Conservation (phyloP, 768 basidiomycete genomes). For the Phylloporus rhodoxanthus region DNA sequence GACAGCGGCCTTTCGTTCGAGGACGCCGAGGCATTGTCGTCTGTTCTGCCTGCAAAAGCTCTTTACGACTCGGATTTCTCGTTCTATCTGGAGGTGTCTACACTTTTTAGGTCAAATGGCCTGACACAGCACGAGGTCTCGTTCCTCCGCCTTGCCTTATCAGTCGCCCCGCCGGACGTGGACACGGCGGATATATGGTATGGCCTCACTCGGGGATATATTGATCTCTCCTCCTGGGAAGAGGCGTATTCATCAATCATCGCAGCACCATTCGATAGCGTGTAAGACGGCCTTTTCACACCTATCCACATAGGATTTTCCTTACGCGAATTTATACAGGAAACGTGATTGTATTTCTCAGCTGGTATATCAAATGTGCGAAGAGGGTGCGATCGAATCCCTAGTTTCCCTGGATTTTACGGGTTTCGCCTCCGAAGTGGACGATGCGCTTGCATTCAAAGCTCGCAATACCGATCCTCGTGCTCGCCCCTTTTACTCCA, state of each 20-base stretch:
- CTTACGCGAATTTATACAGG: conserved; percentile 37
- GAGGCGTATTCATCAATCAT: conserved; percentile 82
- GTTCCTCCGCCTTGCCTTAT: conserved; percentile 78
- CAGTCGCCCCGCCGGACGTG: conserved; percentile 47
- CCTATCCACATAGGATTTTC: conserved; percentile 4
- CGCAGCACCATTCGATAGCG: conserved; percentile 64
- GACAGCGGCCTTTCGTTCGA: conserved; percentile 50
- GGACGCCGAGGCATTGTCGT: conserved; percentile 56
- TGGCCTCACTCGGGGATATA: conserved; percentile 68
- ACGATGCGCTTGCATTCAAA: conserved; percentile 84
- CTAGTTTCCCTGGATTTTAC: conserved; percentile 81
- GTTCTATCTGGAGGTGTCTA: conserved; percentile 73
- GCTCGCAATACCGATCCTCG: conserved; percentile 91
- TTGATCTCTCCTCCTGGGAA: conserved; percentile 70
- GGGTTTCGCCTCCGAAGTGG: conserved; percentile 80
- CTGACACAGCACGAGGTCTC: conserved; percentile 57
- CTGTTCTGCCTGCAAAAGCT: conserved; percentile 54
- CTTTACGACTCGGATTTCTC: conserved; percentile 56
- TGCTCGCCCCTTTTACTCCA: conserved; percentile 76
- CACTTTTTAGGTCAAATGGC: conserved; percentile 61
- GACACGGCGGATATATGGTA: conserved; percentile 74
- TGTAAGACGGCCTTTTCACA: conserved; percentile 49
- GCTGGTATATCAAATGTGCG: conserved; percentile 89
- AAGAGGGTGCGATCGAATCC: conserved; percentile 72
- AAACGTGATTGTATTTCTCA: conserved; percentile 77